Evolutionary conservation across 1,284 basidiomycete species (phyloP).

Genomic region (Microbotryum intermedium): DNA sequence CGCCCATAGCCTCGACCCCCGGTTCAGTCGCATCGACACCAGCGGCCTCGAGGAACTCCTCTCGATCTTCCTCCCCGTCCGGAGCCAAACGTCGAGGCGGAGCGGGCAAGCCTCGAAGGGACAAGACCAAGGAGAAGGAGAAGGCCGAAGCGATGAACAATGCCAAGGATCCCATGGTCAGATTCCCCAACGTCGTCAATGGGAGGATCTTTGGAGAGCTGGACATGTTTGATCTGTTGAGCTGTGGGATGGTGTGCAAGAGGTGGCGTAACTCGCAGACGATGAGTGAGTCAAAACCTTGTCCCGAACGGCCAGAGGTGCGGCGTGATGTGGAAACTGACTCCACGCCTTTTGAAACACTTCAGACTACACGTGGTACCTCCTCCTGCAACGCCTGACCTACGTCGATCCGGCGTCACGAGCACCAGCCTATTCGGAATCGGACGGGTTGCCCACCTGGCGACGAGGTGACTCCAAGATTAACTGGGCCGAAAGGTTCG

Average conservation of each 20-base stretch:
- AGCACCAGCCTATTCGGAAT: slow-evolving; percentile 10
- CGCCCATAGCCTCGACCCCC: slow-evolving; percentile 10
- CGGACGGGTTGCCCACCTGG: slow-evolving; percentile 22
- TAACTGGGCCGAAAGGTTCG: slow-evolving; percentile 24
- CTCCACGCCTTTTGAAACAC: neutral
- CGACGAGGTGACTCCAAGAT: slow-evolving; percentile 17
- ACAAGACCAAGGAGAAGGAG: slow-evolving; percentile 25
- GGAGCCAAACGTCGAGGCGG: slow-evolving; percentile 5
- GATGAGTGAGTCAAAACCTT: slow-evolving; percentile 13
- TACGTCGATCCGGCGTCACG: slow-evolving; percentile 16
- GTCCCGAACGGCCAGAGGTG: no score
- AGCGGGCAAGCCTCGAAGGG: slow-evolving; percentile 25
- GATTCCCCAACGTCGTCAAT: slow-evolving; percentile 20
- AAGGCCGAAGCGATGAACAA: slow-evolving; percentile 21
- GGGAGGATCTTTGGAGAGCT: slow-evolving; percentile 22
- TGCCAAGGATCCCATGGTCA: slow-evolving; percentile 20
- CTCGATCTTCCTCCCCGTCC: slow-evolving; percentile 14
- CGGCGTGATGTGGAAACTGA: no score
- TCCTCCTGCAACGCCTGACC: slow-evolving; percentile 18
- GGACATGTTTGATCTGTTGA: slow-evolving; percentile 9
- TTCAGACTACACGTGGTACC: slow-evolving; percentile 29
- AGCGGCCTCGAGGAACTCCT: slow-evolving; percentile 4
- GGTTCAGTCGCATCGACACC: neutral
- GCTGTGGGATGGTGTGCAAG: slow-evolving; percentile 20
- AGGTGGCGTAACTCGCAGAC: slow-evolving; percentile 22